These are phyloP conservation scores for Aureobasidium subglaciale DNA, from an alignment of 2,329 filamentous ascomycete species.

Conservation along the genomic window DNA sequence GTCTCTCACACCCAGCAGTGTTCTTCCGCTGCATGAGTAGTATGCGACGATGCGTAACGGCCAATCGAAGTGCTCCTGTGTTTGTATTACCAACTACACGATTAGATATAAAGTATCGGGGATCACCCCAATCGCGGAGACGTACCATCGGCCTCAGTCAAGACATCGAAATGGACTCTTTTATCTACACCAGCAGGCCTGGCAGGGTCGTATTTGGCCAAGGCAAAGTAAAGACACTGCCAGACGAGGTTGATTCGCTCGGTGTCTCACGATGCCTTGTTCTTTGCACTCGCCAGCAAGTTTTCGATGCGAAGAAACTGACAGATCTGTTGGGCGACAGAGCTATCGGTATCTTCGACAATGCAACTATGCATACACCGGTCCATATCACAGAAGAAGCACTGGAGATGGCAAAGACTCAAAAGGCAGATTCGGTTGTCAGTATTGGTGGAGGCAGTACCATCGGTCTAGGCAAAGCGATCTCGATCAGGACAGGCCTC, in stretches of 20 bases:
- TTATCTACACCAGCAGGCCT: conserved; percentile 50
- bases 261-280: not conserved
- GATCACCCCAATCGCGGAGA: too few species aligned
- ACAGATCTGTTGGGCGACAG: conserved; percentile 38
- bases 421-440: not conserved
- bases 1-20: too few species aligned
- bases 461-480: conserved; percentile 45
- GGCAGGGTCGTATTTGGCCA: conserved; percentile 50
- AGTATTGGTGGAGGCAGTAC: conserved; percentile 55
- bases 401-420: conserved; percentile 28
- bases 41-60: too few species aligned
- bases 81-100: too few species aligned
- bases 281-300: not conserved
- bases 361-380: conserved; percentile 58
- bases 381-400: conserved; percentile 51
- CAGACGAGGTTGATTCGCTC: conserved; percentile 26
- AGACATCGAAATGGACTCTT: too few species aligned
- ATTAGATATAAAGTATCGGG: too few species aligned
- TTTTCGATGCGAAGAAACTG: conserved; percentile 19
- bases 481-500: conserved; percentile 27
- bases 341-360: conserved; percentile 45
- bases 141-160: too few species aligned
- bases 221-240: conserved; percentile 45
- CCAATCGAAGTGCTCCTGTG: too few species aligned
- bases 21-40: too few species aligned